Conservation (phyloP, 208 protist genomes). For the Leishmania major region DNA sequence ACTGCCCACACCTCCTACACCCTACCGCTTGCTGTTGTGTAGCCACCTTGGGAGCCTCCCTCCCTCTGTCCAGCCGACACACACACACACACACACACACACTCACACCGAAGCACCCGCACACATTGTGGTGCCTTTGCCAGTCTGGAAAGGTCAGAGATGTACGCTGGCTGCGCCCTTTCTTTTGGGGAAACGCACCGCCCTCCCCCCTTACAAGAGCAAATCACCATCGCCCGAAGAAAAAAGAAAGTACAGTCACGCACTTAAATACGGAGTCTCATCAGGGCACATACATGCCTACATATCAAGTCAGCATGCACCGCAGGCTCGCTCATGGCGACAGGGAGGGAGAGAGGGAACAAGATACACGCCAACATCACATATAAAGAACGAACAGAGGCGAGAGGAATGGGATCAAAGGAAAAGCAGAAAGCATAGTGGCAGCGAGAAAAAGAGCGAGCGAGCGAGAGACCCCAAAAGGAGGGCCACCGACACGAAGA, state of each 20-base stretch:
- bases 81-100: too few species aligned
- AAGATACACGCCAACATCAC: not conserved
- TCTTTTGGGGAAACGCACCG: not conserved
- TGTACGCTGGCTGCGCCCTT: not conserved
- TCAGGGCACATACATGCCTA: not conserved
- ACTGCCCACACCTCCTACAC: not conserved
- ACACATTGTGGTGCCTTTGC: not conserved
- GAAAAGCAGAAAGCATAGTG: not conserved
- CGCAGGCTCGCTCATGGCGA: not conserved
- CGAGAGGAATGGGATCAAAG: not conserved
- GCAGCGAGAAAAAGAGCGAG: not conserved
- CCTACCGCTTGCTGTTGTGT: not conserved
- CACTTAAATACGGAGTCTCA: not conserved
- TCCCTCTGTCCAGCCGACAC: too few species aligned
- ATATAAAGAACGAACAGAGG: not conserved
- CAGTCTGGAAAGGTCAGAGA: not conserved
- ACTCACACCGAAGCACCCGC: too few species aligned
- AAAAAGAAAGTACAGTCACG: not conserved
- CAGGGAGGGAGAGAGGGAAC: not conserved
- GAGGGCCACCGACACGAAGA: not conserved
- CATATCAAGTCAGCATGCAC: not conserved
- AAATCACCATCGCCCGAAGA: not conserved
- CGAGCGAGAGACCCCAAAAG: not conserved
- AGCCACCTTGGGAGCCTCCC: not conserved
- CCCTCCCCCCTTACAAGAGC: not conserved